Base-by-base conservation (phyloP, 768 basidiomycete genomes). In the Coprinopsis strossmayeri region DNA sequence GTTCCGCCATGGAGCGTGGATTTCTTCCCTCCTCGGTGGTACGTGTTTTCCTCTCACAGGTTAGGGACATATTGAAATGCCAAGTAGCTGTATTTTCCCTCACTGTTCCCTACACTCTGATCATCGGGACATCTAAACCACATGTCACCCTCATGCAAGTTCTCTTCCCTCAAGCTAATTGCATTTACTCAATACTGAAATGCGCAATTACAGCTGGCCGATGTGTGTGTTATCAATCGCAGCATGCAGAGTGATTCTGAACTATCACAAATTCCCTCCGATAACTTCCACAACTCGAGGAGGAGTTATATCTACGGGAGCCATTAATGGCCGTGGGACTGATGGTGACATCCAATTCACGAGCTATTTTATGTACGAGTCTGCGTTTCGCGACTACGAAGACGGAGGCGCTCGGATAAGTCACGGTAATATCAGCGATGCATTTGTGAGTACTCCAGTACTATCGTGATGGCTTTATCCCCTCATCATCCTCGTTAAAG, bases 331-430 rank as follows among this genome's bases (percentile, higher is more conserved):
- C 15, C 30, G 9, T 20, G 3, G 12, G 7, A 48, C 38, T 18
- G 26, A 48, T 18, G 40, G 25, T 11, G 47, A 48, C 38, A 48
- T 48, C 25, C 47, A 48, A 21, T 48, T 48, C 20, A 48, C 47
- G 2, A 48, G 37, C 21, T 20, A 39, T 20, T 40, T 48, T 15
- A 32, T n/a, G n/a, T n/a, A n/a, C n/a, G n/a, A n/a, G n/a, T n/a
- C n/a, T n/a, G n/a, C n/a, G n/a, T n/a, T n/a, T n/a, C n/a, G n/a
- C n/a, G n/a, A n/a, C n/a, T n/a, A n/a, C n/a, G n/a, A n/a, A n/a
- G n/a, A n/a, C n/a, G n/a, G n/a, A n/a, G n/a, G n/a, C n/a, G n/a
- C n/a, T n/a, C n/a, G n/a, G n/a, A n/a, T n/a, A n/a, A n/a, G n/a
- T n/a, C n/a, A n/a, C n/a, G n/a, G n/a, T n/a, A n/a, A n/a, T n/a